Conservation (phyloP, 305 asterid species). For the Solanum hybrid region DNA sequence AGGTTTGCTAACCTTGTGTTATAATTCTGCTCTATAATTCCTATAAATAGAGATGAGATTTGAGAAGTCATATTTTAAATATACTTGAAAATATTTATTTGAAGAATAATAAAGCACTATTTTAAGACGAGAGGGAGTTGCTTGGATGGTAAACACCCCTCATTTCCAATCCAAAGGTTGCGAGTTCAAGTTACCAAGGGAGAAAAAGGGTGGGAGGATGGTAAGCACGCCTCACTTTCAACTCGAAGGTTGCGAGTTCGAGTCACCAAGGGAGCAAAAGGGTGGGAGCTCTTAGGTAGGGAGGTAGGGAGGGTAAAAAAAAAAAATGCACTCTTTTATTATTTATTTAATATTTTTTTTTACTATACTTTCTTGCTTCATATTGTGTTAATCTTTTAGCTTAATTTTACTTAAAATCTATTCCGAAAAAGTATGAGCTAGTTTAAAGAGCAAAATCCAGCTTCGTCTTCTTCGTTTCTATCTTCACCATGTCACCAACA, state of each 20-base stretch:
- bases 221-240: too few relatives aligned
- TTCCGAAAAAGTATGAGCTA: not conserved
- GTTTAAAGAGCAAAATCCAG: not conserved
- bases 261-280: too few relatives aligned
- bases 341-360: too few relatives aligned
- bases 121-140: too few relatives aligned
- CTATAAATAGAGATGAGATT: not conserved
- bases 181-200: too few relatives aligned
- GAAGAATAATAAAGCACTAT: not conserved
- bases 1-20: not conserved
- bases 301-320: too few relatives aligned
- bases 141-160: too few relatives aligned
- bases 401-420: too few relatives aligned
- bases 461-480: not conserved
- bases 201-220: too few relatives aligned
- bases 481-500: not conserved
- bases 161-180: too few relatives aligned
- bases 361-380: not conserved
- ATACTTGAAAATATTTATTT: not conserved
- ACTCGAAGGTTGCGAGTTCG: too few relatives aligned
- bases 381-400: not conserved
- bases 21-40: not conserved
- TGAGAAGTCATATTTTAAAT: not conserved
- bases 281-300: too few relatives aligned
- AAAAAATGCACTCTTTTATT: not conserved